These are phyloP conservation scores for Mycena amicta DNA, from an alignment of 768 basidiomycete genomes.

Conservation along the genomic window DNA sequence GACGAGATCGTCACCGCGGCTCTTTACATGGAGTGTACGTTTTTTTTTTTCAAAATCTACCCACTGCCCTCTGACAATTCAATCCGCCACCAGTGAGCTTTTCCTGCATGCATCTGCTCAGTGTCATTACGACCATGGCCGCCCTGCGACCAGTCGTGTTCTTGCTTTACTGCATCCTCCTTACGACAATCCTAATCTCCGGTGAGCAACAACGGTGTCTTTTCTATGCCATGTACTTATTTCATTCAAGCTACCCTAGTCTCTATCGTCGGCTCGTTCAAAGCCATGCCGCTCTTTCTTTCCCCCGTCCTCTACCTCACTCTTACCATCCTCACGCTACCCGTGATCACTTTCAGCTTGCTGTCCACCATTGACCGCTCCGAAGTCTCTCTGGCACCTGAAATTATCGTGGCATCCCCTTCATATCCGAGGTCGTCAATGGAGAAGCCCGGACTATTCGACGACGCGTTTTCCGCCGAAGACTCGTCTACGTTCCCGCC, in stretches of 20 bases:
- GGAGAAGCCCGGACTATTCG: slow-evolving; percentile 15
- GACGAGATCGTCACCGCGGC: slow-evolving; percentile 15
- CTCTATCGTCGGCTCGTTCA: slow-evolving; percentile 21
- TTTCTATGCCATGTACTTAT: not conserved
- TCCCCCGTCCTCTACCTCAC: slow-evolving; percentile 19
- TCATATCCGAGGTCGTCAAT: slow-evolving; percentile 13
- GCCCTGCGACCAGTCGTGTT: slow-evolving; percentile 11
- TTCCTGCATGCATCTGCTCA: slow-evolving; percentile 18
- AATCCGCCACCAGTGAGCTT: slow-evolving; percentile 13
- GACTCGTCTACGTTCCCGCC: slow-evolving; percentile 6
- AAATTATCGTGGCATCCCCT: slow-evolving; percentile 10
- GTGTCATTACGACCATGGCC: slow-evolving; percentile 6
- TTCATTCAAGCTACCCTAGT: slow-evolving; percentile 16
- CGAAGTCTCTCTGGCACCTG: slow-evolving; percentile 17
- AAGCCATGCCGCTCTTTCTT: slow-evolving; percentile 16
- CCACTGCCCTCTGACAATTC: slow-evolving; percentile 3
- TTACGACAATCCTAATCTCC: slow-evolving; percentile 16
- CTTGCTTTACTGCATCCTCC: slow-evolving; percentile 9
- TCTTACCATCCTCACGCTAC: slow-evolving; percentile 20
- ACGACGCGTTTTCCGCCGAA: slow-evolving; percentile 10
- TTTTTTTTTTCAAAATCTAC: not conserved
- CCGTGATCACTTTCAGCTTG: slow-evolving; percentile 21
- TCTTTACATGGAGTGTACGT: slow-evolving; percentile 19
- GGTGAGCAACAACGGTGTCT: slow-evolving; percentile 8
- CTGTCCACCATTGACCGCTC: slow-evolving; percentile 12